Evolutionary conservation across 2,329 filamentous ascomycete genomes (phyloP).

Genomic region (Colletotrichum incanum): DNA sequence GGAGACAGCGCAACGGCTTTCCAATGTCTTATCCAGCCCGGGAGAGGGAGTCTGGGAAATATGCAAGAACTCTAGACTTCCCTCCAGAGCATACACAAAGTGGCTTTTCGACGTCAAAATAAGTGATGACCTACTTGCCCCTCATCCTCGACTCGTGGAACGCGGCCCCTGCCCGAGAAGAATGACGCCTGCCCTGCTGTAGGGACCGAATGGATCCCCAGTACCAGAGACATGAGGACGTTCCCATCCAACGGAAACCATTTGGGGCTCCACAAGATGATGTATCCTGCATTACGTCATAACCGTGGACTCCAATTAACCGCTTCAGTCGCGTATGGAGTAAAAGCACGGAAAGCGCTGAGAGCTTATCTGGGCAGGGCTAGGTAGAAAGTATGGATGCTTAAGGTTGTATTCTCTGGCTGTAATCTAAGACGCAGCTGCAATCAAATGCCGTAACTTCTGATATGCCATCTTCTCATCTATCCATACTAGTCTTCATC

Average conservation of each 20-base stretch:
- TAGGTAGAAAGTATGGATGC: neutral
- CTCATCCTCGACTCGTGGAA: neutral
- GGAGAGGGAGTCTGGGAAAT: no score
- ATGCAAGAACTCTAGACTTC: no score
- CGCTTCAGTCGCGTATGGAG: neutral
- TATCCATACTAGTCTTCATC: neutral
- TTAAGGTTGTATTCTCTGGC: neutral
- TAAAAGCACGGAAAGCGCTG: neutral
- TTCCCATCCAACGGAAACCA: neutral
- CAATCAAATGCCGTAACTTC: neutral
- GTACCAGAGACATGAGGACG: neutral
- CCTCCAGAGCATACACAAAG: neutral
- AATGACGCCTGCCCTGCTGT: neutral
- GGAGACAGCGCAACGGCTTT: no score
- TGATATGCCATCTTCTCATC: neutral
- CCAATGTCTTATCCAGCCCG: no score
- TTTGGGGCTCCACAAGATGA: conserved; percentile 28
- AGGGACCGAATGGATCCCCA: neutral
- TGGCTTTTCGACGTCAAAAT: neutral
- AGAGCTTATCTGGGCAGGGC: neutral
- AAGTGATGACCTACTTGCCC: neutral
- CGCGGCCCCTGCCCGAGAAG: neutral
- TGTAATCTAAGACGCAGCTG: neutral
- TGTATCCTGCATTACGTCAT: conserved; percentile 33
- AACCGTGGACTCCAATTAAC: neutral